Base-by-base conservation (phyloP, 768 basidiomycete genomes). In the Gloeopeniophorella convolvens region DNA sequence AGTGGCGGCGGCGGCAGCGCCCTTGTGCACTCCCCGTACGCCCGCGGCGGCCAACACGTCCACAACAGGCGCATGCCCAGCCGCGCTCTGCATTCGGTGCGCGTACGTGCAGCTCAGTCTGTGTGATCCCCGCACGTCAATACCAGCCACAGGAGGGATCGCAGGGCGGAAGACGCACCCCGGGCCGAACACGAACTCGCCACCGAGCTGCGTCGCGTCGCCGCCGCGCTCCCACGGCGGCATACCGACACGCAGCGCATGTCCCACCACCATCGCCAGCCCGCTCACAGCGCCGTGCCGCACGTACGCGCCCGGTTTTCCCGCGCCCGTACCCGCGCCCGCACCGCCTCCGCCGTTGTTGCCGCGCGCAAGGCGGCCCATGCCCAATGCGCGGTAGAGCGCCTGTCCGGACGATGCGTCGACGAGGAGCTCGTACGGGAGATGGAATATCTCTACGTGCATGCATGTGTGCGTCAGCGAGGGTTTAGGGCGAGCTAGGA, bases 181-280 rank as follows among this genome's bases (percentile, higher is more conserved):
- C 8, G 80, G 79, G 12, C 78, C 79, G 13, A 87, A 71, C 21
- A 87, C 76, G 62, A 95, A 94, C 69, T 97, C 94, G 20, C 93
- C 94, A 9, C 93, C 93, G 16, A 95, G 72, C 66, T 94, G 89
- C 34, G 74, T 67, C 35, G 82, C 65, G 59, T 91, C 82, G 0
- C 90, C 90, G 3, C 83, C 85, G 52, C 78, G 79, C 68, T 83
- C 83, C 80, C 85, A 87, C 12, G 89, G 71, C 0, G 89, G 88
- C 83, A 94, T 85, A 21, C 82, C 79, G 23, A 80, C 78, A 50
- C 78, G 78, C 42, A 91, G 61, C 2, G 85, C 83, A 53, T 83
- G 80, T 52, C 76, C 66, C 30, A 88, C 72, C 20, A 90, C 85
- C 73, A 79, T 79, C n/a, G 82, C 80, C 30, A 89, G 78, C 3